Evolutionary conservation across 1,284 basidiomycete species (phyloP), one percentile per base, ranked within the genome.

Genomic region (Wallemia ichthyophaga): DNA sequence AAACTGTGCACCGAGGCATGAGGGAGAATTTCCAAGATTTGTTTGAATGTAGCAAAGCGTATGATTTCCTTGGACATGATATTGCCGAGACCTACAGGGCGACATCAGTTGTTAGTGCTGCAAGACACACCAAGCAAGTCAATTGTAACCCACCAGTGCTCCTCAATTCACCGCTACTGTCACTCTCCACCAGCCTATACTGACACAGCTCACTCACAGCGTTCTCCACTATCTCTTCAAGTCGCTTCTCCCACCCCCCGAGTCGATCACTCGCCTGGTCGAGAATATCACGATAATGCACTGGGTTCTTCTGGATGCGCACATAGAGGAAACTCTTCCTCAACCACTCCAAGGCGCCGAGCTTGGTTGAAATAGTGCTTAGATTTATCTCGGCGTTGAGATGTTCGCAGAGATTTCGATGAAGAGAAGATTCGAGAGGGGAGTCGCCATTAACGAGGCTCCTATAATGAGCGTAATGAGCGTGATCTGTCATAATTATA

Each of bases 301-400:
- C 66, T 0, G 87, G 84, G 65, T 94, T 92, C 67, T 80, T 80
- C 64, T 79, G 77, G 59, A 95, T 79, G 13, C 89, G 76, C 58
- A 82, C 80, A 66, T 78, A 88, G 9, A 94, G 71, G 68, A 92
- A 92, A 0, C 87, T 83, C 61, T 74, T 76, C 58, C 75, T 77
- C 32, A 88, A 71, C 89, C 89, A 94, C 13, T 75, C 72, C 31
- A 71, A 64, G 1, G 85, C 88, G 2, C 76, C 76, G 1, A 73
- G 68, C 2, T 83, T 63, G 62, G 75, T 74, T 1, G 72, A 77
- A 64, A 92, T 87, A 0, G 85, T 89, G 1, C 79, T 77, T 7
- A 94, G 74, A 0, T 81, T 81, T 59, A 94, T 82, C 70, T 95
- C 91, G 1, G 86, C 88, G 66, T 94, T 94, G 64, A 95, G 71